These are phyloP conservation scores for Aaosphaeria pasadenensis DNA, from an alignment of 2,329 filamentous ascomycete genomes.

Conservation along the genomic window DNA sequence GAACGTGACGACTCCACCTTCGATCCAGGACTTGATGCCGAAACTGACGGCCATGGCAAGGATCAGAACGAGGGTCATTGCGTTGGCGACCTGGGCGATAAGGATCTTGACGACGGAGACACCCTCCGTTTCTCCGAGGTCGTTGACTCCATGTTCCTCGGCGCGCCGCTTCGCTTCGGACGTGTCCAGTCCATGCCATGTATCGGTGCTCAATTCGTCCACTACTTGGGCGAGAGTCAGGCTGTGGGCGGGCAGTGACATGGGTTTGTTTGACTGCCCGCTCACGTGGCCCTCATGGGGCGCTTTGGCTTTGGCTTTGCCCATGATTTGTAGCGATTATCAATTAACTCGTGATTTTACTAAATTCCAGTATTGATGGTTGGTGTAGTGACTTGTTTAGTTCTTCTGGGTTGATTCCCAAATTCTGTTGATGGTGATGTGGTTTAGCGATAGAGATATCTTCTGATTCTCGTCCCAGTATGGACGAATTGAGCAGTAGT, in stretches of 20 bases:
- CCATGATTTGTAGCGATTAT: slow-evolving; percentile 9
- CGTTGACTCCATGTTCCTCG: slow-evolving; percentile 60
- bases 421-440: background rate
- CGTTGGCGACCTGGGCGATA: slow-evolving; percentile 70
- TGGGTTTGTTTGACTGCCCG: slow-evolving; percentile 46
- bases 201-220: slow-evolving; percentile 58
- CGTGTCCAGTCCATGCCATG: slow-evolving; percentile 64
- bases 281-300: slow-evolving; percentile 30
- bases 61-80: slow-evolving; percentile 66
- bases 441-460: background rate
- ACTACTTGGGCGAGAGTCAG: slow-evolving; percentile 42
- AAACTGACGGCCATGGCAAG: slow-evolving; percentile 47
- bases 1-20: slow-evolving; percentile 46
- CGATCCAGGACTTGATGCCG: slow-evolving; percentile 45
- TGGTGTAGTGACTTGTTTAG: background rate
- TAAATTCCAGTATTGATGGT: too few relatives aligned
- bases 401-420: background rate
- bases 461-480: background rate
- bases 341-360: too few relatives aligned
- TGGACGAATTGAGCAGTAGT: background rate
- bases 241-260: slow-evolving; percentile 61
- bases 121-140: slow-evolving; percentile 65
- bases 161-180: slow-evolving; percentile 45
- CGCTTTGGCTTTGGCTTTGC: slow-evolving; percentile 12
- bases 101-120: slow-evolving; percentile 71